These are phyloP conservation scores for Magnaporthales sp. DNA, from an alignment of 2,329 filamentous ascomycete species.

Conservation along the genomic window DNA sequence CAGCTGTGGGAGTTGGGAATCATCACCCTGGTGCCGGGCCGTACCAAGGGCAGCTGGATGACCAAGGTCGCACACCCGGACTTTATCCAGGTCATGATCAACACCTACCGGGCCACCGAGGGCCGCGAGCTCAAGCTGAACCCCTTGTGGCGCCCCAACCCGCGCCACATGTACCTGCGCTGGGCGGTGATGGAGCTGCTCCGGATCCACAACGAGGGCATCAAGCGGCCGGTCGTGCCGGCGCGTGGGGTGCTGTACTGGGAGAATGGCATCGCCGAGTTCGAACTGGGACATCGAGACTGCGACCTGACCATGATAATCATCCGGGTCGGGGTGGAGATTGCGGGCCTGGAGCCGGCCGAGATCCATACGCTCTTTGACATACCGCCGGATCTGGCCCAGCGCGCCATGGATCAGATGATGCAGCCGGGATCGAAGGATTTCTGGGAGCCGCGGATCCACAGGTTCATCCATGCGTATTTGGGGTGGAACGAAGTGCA, in stretches of 20 bases:
- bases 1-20: neutral
- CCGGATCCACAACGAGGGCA: neutral
- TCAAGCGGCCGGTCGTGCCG: neutral
- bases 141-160: neutral
- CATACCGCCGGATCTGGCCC: neutral
- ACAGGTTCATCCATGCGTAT: conserved; percentile 5
- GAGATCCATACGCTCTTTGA: neutral
- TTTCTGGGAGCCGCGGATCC: conserved; percentile 12
- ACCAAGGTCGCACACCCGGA: neutral
- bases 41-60: neutral
- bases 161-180: neutral
- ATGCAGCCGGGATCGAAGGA: neutral
- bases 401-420: neutral
- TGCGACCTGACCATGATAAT: neutral
- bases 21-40: neutral
- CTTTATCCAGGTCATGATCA: neutral
- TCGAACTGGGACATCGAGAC: neutral
- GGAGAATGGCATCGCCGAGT: neutral
- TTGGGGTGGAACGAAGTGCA: neutral
- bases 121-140: neutral
- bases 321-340: neutral
- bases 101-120: neutral
- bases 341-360: neutral
- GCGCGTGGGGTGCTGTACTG: neutral
- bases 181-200: neutral